These are phyloP conservation scores for Cladosporium sp. DNA, from an alignment of 2,329 filamentous ascomycete genomes.

Conservation along the genomic window DNA sequence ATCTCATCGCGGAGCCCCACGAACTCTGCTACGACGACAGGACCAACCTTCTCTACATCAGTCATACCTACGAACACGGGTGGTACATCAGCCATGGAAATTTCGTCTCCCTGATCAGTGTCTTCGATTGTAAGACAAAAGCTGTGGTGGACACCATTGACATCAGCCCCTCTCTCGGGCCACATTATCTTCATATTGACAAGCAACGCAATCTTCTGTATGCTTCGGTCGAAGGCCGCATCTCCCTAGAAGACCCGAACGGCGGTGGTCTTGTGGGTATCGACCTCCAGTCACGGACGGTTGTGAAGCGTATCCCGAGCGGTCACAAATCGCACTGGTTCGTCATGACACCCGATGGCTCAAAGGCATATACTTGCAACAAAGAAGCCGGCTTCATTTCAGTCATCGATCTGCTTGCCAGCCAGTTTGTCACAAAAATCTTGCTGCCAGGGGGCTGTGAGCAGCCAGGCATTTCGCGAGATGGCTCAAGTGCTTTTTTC, in stretches of 20 bases:
- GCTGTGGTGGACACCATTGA: constrained; percentile 13
- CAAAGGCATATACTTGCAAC: constrained; percentile 17
- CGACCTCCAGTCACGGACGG: constrained; percentile 8
- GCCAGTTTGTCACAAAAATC: background rate
- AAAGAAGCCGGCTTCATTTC: constrained; percentile 12
- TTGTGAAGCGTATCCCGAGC: constrained; percentile 14
- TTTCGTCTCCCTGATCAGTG: constrained; percentile 8
- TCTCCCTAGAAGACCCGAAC: background rate
- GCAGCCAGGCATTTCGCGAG: background rate
- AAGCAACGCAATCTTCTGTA: constrained; percentile 12
- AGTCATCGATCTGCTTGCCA: background rate
- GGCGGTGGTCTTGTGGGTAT: constrained; percentile 16
- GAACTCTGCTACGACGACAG: constrained; percentile 15
- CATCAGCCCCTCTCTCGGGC: constrained; percentile 14
- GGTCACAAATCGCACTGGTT: constrained; percentile 17
- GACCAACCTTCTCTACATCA: constrained; percentile 14
- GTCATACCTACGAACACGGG: constrained; percentile 15
- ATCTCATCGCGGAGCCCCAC: constrained; percentile 14
- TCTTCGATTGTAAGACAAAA: constrained; percentile 13
- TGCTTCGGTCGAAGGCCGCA: constrained; percentile 13
- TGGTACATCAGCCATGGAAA: constrained; percentile 14
- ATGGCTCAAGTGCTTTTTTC: background rate
- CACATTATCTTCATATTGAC: constrained; percentile 13
- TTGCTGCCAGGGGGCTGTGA: background rate
- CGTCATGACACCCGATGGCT: constrained; percentile 16